Percentiles rank a stretch among this genome's conserved stretches.
phyloP scores from a whole-genome alignment of 1,284 basidiomycete species.

The Xanthoconium separans region DNA sequence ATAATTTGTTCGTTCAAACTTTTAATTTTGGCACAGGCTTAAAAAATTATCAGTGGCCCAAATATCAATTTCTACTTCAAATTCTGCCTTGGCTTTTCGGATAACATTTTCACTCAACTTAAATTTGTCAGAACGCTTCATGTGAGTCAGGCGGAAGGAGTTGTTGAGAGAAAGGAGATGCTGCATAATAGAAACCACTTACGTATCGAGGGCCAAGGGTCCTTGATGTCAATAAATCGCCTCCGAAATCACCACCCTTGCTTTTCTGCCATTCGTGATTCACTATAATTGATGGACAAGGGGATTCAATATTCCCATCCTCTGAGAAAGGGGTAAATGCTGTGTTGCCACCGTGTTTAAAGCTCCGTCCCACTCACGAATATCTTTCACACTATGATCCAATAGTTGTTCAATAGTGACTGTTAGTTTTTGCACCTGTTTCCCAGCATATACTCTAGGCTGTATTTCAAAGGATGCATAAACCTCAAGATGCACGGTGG shows the following conservation, averaged over 20 bases:
- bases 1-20: too few species aligned
- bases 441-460: neutral
- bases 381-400: neutral
- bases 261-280: too few species aligned
- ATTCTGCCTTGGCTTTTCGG: neutral
- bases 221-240: too few species aligned
- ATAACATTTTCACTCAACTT: neutral
- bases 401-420: neutral
- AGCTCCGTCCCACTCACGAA: neutral
- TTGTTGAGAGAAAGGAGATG: too few species aligned
- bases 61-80: neutral
- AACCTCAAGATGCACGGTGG: neutral
- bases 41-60: neutral
- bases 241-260: too few species aligned
- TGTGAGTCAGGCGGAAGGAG: too few species aligned
- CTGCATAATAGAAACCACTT: too few species aligned
- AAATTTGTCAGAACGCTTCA: neutral
- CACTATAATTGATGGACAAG: too few species aligned
- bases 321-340: too few species aligned
- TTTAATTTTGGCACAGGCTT: neutral
- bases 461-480: neutral
- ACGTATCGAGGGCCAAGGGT: too few species aligned
- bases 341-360: too few species aligned
- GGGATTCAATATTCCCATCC: too few species aligned
- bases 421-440: neutral